phyloP scores from a whole-genome alignment of 2,329 filamentous ascomycete species.

The Paraphaeosphaeria minitans region DNA sequence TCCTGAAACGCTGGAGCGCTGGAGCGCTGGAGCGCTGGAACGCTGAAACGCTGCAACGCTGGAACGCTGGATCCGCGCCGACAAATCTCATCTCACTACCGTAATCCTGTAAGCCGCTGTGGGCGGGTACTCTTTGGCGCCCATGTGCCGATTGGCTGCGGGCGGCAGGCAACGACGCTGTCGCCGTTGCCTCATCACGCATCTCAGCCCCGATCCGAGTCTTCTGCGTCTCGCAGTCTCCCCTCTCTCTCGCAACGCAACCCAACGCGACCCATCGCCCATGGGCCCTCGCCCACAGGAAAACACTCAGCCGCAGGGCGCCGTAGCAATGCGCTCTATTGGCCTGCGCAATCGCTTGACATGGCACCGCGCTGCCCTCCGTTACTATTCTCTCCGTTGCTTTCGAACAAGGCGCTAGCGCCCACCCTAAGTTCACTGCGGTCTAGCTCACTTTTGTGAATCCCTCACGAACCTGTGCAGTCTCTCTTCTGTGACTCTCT shows the following conservation, averaged over 20 bases:
- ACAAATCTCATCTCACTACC: background rate
- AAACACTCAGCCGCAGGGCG: constrained; percentile 3
- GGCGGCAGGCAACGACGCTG: constrained; percentile 15
- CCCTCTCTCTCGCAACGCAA: constrained; percentile 20
- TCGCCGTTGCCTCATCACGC: constrained; percentile 28
- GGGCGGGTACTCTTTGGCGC: background rate
- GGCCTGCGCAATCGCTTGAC: background rate
- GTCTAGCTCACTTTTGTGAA: constrained; percentile 6
- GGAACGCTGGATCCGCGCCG: too few species aligned
- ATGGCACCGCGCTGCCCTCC: background rate
- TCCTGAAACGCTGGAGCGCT: constrained; percentile 5
- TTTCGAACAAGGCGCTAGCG: constrained; percentile 8
- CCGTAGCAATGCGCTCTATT: background rate
- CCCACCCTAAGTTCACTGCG: constrained; percentile 14
- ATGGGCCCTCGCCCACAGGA: constrained; percentile 12
- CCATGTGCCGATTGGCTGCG: constrained; percentile 18
- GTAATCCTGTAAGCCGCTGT: background rate
- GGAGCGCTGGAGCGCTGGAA: background rate
- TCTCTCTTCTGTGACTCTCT: constrained; percentile 25
- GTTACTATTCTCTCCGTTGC: constrained; percentile 1
- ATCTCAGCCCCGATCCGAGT: constrained; percentile 22
- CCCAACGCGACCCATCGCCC: constrained; percentile 22
- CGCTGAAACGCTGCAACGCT: background rate
- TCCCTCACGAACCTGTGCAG: constrained; percentile 14
- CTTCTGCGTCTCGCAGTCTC: constrained; percentile 23